A percentile compares a stretch with the other conserved stretches of the same genome.
These are phyloP conservation scores for Ligustrum vulgare DNA, from an alignment of 257 asterid genomes.

Conservation along the genomic window DNA sequence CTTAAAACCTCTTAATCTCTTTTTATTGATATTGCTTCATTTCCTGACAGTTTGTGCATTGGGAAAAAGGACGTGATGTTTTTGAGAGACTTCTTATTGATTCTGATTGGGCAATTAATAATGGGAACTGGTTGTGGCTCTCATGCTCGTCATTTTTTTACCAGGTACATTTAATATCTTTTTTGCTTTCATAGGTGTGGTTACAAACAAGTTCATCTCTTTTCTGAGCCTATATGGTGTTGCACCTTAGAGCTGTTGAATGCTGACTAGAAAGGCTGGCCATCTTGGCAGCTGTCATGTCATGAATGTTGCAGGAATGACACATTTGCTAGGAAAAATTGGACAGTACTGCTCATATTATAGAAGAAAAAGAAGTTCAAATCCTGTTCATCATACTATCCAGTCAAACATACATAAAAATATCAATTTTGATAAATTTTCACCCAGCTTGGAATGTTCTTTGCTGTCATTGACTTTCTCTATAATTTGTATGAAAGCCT, in stretches of 20 bases:
- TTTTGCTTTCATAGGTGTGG: conserved; percentile 7
- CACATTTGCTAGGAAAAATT: not conserved
- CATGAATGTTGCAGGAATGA: not conserved
- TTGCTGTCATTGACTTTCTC: not conserved
- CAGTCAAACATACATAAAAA: not conserved
- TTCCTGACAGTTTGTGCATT: conserved; percentile 68
- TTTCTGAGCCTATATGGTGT: conserved; percentile 12
- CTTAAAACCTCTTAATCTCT: conserved; percentile 3
- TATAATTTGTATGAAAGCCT: conserved; percentile 2
- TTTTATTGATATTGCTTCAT: conserved; percentile 21
- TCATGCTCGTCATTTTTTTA: conserved; percentile 96
- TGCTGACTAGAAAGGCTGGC: not conserved
- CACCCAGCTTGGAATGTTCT: not conserved
- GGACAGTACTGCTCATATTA: not conserved
- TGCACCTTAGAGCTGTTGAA: conserved; percentile 4
- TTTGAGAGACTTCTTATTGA: conserved; percentile 92
- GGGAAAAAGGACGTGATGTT: conserved; percentile 97
- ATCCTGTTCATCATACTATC: not conserved
- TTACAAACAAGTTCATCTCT: conserved; percentile 1
- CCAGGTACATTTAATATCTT: conserved; percentile 52
- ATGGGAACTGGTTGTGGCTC: conserved; percentile 96
- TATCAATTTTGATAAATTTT: not conserved
- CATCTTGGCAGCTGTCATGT: not conserved
- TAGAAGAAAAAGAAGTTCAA: not conserved
- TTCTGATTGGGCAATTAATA: conserved; percentile 95